Percentiles rank a stretch among this genome's conserved stretches.
These are phyloP conservation scores for Flaveria trinervia DNA, from an alignment of 129 eudicot species.

Conservation along the genomic window DNA sequence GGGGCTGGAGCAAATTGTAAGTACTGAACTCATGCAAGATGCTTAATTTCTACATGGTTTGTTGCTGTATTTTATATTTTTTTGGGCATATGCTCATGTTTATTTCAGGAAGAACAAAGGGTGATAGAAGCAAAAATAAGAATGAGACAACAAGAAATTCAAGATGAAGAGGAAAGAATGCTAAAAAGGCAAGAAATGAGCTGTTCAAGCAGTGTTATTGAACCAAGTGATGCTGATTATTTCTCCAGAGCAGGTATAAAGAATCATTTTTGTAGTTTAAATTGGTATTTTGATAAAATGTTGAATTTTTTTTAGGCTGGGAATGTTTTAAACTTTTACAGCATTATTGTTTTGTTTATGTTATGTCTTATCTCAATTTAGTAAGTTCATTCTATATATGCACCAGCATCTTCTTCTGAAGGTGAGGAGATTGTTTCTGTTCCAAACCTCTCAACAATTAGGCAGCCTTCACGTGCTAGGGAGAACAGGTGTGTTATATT, in stretches of 20 bases:
- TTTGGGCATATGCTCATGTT: not conserved
- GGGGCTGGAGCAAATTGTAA: conserved; percentile 89
- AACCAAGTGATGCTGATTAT: conserved; percentile 45
- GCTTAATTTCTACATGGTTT: not conserved
- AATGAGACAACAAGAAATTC: conserved; percentile 85
- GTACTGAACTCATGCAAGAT: conserved; percentile 12
- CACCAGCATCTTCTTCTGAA: conserved; percentile 62
- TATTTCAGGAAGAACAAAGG: conserved; percentile 85
- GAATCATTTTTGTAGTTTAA: not conserved
- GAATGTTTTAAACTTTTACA: not conserved
- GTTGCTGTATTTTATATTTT: not conserved
- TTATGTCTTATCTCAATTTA: not conserved
- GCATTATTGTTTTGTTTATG: not conserved
- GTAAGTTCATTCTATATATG: conserved; percentile 18
- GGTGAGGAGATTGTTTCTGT: conserved; percentile 65
- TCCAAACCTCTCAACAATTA: conserved; percentile 36
- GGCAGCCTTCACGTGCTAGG: conserved; percentile 51
- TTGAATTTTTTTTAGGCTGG: not conserved
- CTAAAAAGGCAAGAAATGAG: conserved; percentile 49
- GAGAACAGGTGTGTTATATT: conserved; percentile 52
- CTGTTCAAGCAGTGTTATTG: conserved; percentile 50
- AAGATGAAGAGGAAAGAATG: conserved; percentile 72
- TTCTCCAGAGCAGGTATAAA: conserved; percentile 58
- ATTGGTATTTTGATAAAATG: not conserved
- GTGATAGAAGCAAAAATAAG: conserved; percentile 99